Percentiles rank a stretch among this genome's conserved stretches.
phyloP scores from a whole-genome alignment of 495 filamentous ascomycete genomes.

The Daldinia grandis region DNA sequence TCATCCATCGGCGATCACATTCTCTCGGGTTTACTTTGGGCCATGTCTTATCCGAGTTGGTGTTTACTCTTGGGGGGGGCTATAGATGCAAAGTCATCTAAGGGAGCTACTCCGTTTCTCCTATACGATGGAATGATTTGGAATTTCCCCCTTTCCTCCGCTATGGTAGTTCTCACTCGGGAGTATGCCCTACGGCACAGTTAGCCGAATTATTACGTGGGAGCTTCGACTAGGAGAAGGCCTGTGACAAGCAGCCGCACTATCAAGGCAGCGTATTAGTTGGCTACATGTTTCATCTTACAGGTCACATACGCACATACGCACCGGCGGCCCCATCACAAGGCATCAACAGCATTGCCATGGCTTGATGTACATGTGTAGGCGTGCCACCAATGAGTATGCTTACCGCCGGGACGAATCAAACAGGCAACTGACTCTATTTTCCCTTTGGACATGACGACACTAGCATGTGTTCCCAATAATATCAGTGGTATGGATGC shows the following conservation, averaged over 20 bases:
- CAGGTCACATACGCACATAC: slow-evolving; percentile 14
- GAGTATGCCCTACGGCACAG: slow-evolving; percentile 23
- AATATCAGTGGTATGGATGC: slow-evolving; percentile 25
- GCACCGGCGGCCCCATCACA: slow-evolving; percentile 7
- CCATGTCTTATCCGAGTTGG: slow-evolving; percentile 1
- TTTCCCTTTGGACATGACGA: slow-evolving; percentile 29
- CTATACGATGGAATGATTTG: slow-evolving; percentile 29
- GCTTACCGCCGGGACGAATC: slow-evolving; percentile 17
- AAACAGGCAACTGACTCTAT: slow-evolving; percentile 8
- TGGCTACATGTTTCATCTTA: slow-evolving; percentile 23
- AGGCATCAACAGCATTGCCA: slow-evolving; percentile 4
- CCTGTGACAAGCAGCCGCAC: slow-evolving; percentile 11
- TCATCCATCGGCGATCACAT: slow-evolving; percentile 22
- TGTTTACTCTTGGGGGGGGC: slow-evolving; percentile 14
- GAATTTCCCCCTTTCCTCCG: slow-evolving; percentile 27
- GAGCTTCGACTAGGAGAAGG: slow-evolving; percentile 5
- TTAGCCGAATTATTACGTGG: slow-evolving; percentile 23
- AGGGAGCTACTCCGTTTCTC: slow-evolving; percentile 7
- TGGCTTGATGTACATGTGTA: slow-evolving; percentile 15
- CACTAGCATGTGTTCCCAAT: slow-evolving; percentile 30
- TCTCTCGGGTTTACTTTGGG: slow-evolving; percentile 19
- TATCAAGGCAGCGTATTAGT: slow-evolving; percentile 22
- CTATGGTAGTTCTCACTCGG: slow-evolving; percentile 8
- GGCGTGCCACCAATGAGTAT: slow-evolving; percentile 14
- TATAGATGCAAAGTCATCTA: slow-evolving; percentile 28